Conservation (phyloP, 768 basidiomycete species). For the Rubroboletus pulcherrimus region DNA sequence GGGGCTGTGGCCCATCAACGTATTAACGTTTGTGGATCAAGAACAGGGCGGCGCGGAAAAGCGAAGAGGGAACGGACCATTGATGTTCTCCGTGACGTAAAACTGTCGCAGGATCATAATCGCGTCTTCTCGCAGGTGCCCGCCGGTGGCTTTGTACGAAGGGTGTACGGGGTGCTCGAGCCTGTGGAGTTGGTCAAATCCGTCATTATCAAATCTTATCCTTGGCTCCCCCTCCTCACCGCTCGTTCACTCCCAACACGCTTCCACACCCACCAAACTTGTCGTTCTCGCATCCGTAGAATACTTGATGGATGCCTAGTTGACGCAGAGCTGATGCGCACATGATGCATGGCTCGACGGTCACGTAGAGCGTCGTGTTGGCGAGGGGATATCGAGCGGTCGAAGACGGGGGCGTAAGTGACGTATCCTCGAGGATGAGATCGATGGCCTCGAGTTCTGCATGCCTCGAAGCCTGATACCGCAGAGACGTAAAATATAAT, state of each 20-base stretch:
- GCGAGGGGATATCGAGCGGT: slow-evolving; percentile 59
- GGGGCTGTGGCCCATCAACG: slow-evolving; percentile 56
- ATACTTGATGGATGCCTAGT: slow-evolving; percentile 85
- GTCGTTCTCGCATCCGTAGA: slow-evolving; percentile 93
- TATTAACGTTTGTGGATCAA: slow-evolving; percentile 7
- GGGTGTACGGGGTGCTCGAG: slow-evolving; percentile 71
- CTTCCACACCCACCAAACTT: slow-evolving; percentile 97
- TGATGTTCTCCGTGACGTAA: slow-evolving; percentile 90
- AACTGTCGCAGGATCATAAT: slow-evolving; percentile 84
- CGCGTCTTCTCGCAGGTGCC: slow-evolving; percentile 76
- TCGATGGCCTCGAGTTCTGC: slow-evolving; percentile 98
- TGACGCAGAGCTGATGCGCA: slow-evolving; percentile 95
- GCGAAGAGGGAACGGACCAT: slow-evolving; percentile 53
- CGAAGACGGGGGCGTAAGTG: slow-evolving; percentile 46
- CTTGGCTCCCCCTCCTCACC: slow-evolving; percentile 40
- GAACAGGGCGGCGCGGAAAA: background rate
- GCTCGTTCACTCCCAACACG: slow-evolving; percentile 80
- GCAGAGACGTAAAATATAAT: background rate
- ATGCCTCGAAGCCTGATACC: slow-evolving; percentile 87
- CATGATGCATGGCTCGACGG: slow-evolving; percentile 99
- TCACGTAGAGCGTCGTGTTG: slow-evolving; percentile 88
- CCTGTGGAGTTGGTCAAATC: slow-evolving; percentile 36
- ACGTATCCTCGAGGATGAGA: slow-evolving; percentile 63
- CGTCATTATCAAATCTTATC: background rate
- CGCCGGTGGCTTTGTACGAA: slow-evolving; percentile 69